Percentiles rank a stretch among this genome's conserved stretches.
phyloP scores from a whole-genome alignment of 2,329 filamentous ascomycete species.

The Alternaria viburni region DNA sequence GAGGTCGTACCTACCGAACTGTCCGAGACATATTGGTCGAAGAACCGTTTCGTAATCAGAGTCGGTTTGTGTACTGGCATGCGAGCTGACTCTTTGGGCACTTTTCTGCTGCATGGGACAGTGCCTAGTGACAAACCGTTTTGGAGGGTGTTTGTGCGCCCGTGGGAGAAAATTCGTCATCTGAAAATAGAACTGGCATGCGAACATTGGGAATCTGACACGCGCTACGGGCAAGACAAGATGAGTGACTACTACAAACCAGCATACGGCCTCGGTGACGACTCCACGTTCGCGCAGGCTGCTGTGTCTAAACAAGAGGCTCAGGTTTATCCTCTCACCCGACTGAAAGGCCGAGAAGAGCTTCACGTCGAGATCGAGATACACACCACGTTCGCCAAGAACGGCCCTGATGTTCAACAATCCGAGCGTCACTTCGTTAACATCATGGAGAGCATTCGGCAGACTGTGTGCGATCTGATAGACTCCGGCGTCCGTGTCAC shows the following conservation, averaged over 20 bases:
- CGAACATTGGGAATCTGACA: background rate
- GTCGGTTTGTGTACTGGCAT: background rate
- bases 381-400: background rate
- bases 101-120: background rate
- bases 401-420: background rate
- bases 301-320: background rate
- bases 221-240: background rate
- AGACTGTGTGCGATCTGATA: background rate
- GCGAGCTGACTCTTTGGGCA: background rate
- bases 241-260: background rate
- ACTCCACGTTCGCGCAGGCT: background rate
- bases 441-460: background rate
- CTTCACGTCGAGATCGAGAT: background rate
- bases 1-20: background rate
- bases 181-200: background rate
- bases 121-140: background rate
- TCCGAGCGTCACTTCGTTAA: background rate
- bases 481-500: background rate
- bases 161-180: background rate
- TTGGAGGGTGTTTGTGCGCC: background rate
- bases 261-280: background rate
- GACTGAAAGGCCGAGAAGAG: background rate
- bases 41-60: background rate
- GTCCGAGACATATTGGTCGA: background rate
- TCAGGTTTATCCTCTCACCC: background rate